phyloP scores from a whole-genome alignment of 129 eudicot species.

The Arctium lappa region DNA sequence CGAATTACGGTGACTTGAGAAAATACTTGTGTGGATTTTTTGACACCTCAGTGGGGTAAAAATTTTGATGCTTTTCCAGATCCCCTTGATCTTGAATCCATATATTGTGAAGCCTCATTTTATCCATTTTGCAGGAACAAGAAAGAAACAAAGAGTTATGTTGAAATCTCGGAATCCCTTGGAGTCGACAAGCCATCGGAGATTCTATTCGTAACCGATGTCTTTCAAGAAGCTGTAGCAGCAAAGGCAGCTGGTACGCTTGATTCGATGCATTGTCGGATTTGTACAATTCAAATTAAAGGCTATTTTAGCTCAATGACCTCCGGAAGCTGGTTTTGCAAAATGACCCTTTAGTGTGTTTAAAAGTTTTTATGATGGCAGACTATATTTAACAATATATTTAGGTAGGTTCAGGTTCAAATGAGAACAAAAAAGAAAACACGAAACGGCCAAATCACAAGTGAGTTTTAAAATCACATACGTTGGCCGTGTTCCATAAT shows the following conservation, averaged over 20 bases:
- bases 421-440: too few species aligned
- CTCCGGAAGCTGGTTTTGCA: too few species aligned
- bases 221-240: slow-evolving; percentile 83
- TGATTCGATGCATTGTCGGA: slow-evolving; percentile 1
- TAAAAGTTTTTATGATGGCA: too few species aligned
- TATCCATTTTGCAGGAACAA: slow-evolving; percentile 49
- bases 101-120: background rate
- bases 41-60: slow-evolving; percentile 85
- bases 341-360: too few species aligned
- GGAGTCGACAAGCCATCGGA: slow-evolving; percentile 83
- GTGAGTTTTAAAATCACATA: too few species aligned
- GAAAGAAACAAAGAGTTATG: slow-evolving; percentile 73
- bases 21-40: slow-evolving; percentile 75
- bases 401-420: too few species aligned
- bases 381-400: too few species aligned
- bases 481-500: too few species aligned
- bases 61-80: background rate
- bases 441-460: too few species aligned
- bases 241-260: slow-evolving; percentile 83
- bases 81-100: background rate
- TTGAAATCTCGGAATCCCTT: slow-evolving; percentile 64
- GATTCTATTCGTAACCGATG: slow-evolving; percentile 76
- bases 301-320: too few species aligned
- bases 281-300: background rate
- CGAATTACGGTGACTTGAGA: slow-evolving; percentile 83